These are phyloP conservation scores for Skeletonema costatum DNA, from an alignment of 108 stramenopile genomes.

Conservation along the genomic window DNA sequence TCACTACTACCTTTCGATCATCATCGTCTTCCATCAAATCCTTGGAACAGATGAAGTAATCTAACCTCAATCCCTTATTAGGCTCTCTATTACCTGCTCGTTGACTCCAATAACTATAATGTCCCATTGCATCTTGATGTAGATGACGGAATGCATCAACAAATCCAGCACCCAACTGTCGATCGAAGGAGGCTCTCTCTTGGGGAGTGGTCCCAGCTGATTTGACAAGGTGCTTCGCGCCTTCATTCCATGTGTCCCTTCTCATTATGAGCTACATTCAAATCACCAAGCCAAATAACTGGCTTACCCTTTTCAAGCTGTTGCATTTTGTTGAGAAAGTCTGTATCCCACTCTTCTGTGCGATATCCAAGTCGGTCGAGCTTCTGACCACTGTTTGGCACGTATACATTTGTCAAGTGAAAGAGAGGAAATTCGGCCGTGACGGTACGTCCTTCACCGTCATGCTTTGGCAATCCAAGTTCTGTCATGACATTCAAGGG, in stretches of 20 bases:
- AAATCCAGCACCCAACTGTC: conserved; percentile 71
- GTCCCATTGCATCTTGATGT: conserved; percentile 81
- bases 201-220: conserved; percentile 88
- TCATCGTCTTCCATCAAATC: conserved; percentile 58
- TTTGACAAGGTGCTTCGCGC: conserved; percentile 89
- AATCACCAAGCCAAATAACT: conserved; percentile 90
- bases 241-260: conserved; percentile 93
- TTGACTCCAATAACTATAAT: conserved; percentile 91
- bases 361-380: conserved; percentile 93
- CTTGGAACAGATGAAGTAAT: conserved; percentile 88
- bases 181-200: conserved; percentile 84
- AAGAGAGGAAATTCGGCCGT: conserved; percentile 88
- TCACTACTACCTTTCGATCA: conserved; percentile 56
- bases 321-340: conserved; percentile 77
- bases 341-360: conserved; percentile 93
- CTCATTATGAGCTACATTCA: conserved; percentile 90
- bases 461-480: conserved; percentile 75
- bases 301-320: conserved; percentile 71
- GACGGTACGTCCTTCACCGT: conserved; percentile 93
- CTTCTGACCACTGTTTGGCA: conserved; percentile 97
- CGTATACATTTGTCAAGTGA: conserved; percentile 90
- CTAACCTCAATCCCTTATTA: conserved; percentile 92
- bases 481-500: conserved; percentile 54
- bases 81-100: conserved; percentile 85
- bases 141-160: conserved; percentile 88